These are phyloP conservation scores for Chytriomyces confervae DNA, from an alignment of 192 early-diverging fungal species.

Conservation along the genomic window DNA sequence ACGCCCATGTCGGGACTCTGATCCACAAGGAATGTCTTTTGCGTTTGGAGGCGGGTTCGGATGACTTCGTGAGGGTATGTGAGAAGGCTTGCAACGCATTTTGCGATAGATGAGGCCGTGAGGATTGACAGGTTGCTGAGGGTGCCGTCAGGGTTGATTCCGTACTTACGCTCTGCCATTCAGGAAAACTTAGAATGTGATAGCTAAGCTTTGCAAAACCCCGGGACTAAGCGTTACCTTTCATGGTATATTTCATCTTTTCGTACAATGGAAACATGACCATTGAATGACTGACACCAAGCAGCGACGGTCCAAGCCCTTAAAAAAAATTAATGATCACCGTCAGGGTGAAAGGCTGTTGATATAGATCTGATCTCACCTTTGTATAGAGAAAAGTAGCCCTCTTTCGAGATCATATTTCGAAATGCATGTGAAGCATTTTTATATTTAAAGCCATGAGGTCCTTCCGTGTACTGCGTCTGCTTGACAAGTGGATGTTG, in stretches of 20 bases:
- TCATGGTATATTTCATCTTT: slow-evolving; percentile 67
- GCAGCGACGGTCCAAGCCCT: slow-evolving; percentile 80
- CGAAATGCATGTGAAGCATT: slow-evolving; percentile 81
- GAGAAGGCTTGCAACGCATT: slow-evolving; percentile 84
- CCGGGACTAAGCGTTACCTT: slow-evolving; percentile 17
- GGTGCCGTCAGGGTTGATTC: slow-evolving; percentile 23
- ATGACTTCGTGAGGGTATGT: slow-evolving; percentile 98
- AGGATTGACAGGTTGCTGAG: slow-evolving; percentile 68
- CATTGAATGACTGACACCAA: slow-evolving; percentile 92
- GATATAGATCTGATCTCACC: slow-evolving; percentile 30
- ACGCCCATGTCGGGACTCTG: slow-evolving; percentile 8
- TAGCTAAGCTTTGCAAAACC: background rate
- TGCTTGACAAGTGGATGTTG: background rate
- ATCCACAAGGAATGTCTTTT: slow-evolving; percentile 48
- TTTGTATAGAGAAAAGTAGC: slow-evolving; percentile 86
- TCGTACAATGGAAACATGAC: slow-evolving; percentile 98
- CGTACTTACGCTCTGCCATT: background rate
- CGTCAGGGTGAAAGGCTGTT: no score
- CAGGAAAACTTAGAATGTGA: background rate
- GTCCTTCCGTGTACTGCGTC: slow-evolving; percentile 12
- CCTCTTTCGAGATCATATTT: slow-evolving; percentile 78
- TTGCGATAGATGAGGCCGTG: slow-evolving; percentile 80
- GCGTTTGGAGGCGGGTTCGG: slow-evolving; percentile 91
- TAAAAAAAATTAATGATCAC: no score
- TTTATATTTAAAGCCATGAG: slow-evolving; percentile 79